Evolutionary conservation across 1,284 basidiomycete genomes (phyloP).

Genomic region (Sanguinoderma infundibulare): DNA sequence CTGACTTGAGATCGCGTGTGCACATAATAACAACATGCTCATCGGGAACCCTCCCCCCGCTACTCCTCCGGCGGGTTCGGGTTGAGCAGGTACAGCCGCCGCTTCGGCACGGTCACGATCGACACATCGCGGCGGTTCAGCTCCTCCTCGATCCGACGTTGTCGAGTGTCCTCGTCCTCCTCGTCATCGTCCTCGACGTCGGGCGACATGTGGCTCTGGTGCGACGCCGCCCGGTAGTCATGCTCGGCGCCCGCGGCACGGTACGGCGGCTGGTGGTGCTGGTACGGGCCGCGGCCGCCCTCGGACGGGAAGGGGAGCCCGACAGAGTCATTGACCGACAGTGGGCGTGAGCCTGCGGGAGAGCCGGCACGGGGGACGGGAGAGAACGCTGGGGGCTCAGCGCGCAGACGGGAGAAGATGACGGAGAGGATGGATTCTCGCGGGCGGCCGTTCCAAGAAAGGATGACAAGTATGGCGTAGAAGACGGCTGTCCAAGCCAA

Average conservation of each 20-base stretch:
- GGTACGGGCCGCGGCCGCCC: conserved; percentile 54
- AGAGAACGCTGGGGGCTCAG: conserved; percentile 28
- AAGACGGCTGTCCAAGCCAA: conserved; percentile 62
- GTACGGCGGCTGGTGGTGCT: conserved; percentile 63
- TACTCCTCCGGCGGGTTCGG: conserved; percentile 42
- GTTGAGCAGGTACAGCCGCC: conserved; percentile 73
- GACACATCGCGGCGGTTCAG: conserved; percentile 79
- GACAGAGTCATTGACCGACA: conserved; percentile 46
- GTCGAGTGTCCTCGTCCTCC: conserved; percentile 73
- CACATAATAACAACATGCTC: conserved; percentile 2
- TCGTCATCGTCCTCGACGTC: conserved; percentile 62
- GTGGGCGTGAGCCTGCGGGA: conserved; percentile 39
- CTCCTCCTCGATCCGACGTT: conserved; percentile 77
- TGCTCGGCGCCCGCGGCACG: conserved; percentile 52
- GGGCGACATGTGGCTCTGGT: conserved; percentile 33
- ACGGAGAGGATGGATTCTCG: conserved; percentile 60
- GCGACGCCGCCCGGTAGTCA: conserved; percentile 41
- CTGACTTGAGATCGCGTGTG: not conserved
- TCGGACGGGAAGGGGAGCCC: conserved; percentile 52
- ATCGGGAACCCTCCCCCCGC: conserved; percentile 8
- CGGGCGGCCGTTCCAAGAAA: conserved; percentile 63
- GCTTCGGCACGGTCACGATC: conserved; percentile 79
- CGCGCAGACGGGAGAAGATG: conserved; percentile 51
- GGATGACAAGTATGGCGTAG: conserved; percentile 54
- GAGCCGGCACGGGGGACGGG: conserved; percentile 30